Evolutionary conservation across 441 rosid genomes (phyloP).

Genomic region (Omphalea diandra): DNA sequence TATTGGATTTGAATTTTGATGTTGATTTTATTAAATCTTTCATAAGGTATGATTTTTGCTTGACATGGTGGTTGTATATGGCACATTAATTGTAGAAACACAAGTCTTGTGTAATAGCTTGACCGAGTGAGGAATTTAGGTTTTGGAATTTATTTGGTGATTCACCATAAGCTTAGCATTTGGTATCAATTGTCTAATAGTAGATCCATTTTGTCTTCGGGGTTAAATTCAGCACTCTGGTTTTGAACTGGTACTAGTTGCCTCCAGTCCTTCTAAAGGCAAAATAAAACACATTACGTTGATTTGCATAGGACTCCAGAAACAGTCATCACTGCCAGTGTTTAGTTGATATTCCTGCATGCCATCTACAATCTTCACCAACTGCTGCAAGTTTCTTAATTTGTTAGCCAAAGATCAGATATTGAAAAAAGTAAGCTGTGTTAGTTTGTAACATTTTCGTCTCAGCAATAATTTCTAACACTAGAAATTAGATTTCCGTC

Average conservation of each 20-base stretch:
- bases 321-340: too few relatives aligned
- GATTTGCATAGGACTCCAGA: not conserved
- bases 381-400: not conserved
- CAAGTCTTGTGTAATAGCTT: not conserved
- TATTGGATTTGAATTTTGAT: too few relatives aligned
- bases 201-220: not conserved
- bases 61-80: not conserved
- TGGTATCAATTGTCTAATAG: too few relatives aligned
- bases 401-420: not conserved
- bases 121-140: not conserved
- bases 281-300: not conserved
- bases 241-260: not conserved
- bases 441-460: not conserved
- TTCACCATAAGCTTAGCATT: not conserved
- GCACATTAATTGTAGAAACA: not conserved
- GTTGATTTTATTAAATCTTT: not conserved
- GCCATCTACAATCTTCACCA: not conserved
- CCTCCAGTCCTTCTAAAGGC: not conserved
- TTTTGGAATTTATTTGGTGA: not conserved
- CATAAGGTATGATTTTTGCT: not conserved
- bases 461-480: too few relatives aligned
- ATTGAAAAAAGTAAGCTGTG: not conserved
- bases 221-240: not conserved
- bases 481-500: too few relatives aligned
- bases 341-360: too few relatives aligned